A percentile compares a stretch with the other conserved stretches of the same genome.
Evolutionary conservation across 352 stramenopile genomes (phyloP).

Genomic region (Pythium angustatum): DNA sequence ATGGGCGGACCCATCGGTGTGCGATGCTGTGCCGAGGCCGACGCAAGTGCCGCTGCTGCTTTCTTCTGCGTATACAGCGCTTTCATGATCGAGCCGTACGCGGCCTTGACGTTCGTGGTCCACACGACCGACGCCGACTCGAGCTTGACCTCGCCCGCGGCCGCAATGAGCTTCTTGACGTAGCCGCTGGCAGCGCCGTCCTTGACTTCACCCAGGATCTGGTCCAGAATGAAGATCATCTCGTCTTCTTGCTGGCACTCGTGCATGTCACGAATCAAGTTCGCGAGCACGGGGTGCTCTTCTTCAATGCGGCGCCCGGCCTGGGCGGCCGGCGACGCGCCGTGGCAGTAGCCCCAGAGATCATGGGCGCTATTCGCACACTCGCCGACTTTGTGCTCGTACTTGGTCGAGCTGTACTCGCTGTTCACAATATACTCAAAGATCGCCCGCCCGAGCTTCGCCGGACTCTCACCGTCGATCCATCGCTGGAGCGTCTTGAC

Average conservation of each 20-base stretch:
- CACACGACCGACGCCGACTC: slow-evolving; percentile 55
- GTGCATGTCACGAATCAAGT: slow-evolving; percentile 75
- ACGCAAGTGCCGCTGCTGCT: slow-evolving; percentile 9
- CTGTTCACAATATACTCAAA: slow-evolving; percentile 78
- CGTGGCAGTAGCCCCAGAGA: slow-evolving; percentile 16
- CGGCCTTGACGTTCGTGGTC: slow-evolving; percentile 69
- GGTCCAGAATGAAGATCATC: slow-evolving; percentile 85
- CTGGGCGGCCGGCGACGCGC: slow-evolving; percentile 45
- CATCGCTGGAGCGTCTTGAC: slow-evolving; percentile 68
- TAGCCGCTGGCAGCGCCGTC: slow-evolving; percentile 57
- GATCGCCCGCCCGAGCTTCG: slow-evolving; percentile 58
- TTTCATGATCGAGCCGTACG: slow-evolving; percentile 83
- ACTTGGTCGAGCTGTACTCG: slow-evolving; percentile 63
- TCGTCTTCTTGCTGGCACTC: slow-evolving; percentile 72
- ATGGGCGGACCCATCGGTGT: slow-evolving; percentile 26
- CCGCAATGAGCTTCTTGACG: slow-evolving; percentile 77
- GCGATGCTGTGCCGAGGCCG: slow-evolving; percentile 2
- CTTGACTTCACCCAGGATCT: slow-evolving; percentile 75
- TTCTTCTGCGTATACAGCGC: slow-evolving; percentile 48
- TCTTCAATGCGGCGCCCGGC: slow-evolving; percentile 63
- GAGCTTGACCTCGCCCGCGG: slow-evolving; percentile 75
- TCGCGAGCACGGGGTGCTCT: slow-evolving; percentile 72
- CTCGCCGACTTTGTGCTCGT: slow-evolving; percentile 56
- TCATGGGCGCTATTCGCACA: slow-evolving; percentile 17
- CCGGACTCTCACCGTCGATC: slow-evolving; percentile 61